These are phyloP conservation scores for Cruciata laevipes DNA, from an alignment of 257 asterid genomes.

Conservation along the genomic window DNA sequence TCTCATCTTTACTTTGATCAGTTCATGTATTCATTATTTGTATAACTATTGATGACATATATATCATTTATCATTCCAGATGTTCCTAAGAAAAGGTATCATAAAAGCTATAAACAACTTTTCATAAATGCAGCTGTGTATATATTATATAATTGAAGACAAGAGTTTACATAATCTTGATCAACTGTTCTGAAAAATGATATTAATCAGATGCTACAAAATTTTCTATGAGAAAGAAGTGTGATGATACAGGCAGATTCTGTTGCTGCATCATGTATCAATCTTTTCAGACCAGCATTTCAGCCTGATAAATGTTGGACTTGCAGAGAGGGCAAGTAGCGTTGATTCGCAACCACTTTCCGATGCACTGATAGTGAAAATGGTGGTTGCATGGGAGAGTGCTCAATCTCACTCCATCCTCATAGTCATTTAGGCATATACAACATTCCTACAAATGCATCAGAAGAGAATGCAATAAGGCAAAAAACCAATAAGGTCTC, in stretches of 20 bases:
- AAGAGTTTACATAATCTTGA: background rate
- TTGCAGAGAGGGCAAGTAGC: slow-evolving; percentile 94
- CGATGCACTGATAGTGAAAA: slow-evolving; percentile 70
- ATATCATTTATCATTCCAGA: too few relatives aligned
- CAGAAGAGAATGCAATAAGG: too few relatives aligned
- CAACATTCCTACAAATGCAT: slow-evolving; percentile 64
- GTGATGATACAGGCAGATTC: background rate
- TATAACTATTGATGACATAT: too few relatives aligned
- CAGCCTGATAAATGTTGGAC: slow-evolving; percentile 54
- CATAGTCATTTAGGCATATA: slow-evolving; percentile 69
- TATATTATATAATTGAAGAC: background rate
- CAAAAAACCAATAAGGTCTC: too few relatives aligned
- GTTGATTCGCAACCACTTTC: slow-evolving; percentile 75
- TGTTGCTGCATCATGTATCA: background rate
- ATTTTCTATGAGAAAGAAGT: background rate
- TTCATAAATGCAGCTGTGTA: background rate
- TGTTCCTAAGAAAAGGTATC: too few relatives aligned
- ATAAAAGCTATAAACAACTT: background rate
- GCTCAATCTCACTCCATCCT: slow-evolving; percentile 73
- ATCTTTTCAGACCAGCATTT: slow-evolving; percentile 39
- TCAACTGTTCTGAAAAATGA: background rate
- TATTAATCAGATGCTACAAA: background rate
- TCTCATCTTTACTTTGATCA: background rate
- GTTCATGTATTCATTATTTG: background rate
- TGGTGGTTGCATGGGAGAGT: slow-evolving; percentile 90